Conservation (phyloP, 192 early-diverging fungal species). For the Dispira simplex region DNA sequence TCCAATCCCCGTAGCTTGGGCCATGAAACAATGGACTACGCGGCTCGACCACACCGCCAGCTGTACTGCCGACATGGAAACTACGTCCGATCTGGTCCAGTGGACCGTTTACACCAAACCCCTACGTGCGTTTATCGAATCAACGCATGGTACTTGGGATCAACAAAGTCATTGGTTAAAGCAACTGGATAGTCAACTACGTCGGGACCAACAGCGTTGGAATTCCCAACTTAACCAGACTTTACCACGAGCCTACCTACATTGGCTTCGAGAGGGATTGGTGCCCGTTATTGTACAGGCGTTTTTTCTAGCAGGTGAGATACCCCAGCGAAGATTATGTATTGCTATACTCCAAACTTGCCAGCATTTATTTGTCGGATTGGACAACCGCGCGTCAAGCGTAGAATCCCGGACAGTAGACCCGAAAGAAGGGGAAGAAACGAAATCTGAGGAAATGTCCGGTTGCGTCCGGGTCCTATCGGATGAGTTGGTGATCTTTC, state of each 20-base stretch:
- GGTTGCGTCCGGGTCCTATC: too few relatives aligned
- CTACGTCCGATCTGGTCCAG: not conserved
- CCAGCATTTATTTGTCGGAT: not conserved
- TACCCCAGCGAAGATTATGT: not conserved
- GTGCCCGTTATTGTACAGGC: constrained; percentile 1
- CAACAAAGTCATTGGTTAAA: constrained; percentile 4
- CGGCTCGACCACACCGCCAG: not conserved
- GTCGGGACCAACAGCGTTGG: too few relatives aligned
- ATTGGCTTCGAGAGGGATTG: not conserved
- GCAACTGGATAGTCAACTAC: not conserved
- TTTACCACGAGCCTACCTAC: too few relatives aligned
- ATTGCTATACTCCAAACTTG: not conserved
- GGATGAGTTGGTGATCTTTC: too few relatives aligned
- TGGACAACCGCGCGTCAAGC: not conserved
- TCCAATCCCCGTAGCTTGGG: not conserved
- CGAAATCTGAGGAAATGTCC: too few relatives aligned
- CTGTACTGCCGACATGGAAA: not conserved
- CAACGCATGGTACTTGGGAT: not conserved
- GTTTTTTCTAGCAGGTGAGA: not conserved
- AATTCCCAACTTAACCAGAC: too few relatives aligned
- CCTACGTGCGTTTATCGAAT: not conserved
- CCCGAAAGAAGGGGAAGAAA: too few relatives aligned
- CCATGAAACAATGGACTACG: not conserved
- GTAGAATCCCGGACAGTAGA: too few relatives aligned
- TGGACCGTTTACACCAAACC: not conserved